These are phyloP conservation scores for Misopates orontium DNA, from an alignment of 257 asterid genomes.

Conservation along the genomic window DNA sequence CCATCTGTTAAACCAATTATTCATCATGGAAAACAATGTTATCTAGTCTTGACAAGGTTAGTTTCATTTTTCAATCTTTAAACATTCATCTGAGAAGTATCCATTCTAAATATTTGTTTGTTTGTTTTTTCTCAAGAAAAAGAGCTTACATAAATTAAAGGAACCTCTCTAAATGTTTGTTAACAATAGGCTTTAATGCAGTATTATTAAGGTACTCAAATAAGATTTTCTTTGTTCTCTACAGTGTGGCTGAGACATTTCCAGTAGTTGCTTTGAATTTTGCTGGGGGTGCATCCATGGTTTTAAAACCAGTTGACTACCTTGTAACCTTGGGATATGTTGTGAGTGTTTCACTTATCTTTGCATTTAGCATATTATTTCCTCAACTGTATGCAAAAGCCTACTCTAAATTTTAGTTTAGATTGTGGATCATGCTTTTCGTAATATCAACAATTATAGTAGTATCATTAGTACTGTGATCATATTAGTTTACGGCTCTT, in stretches of 20 bases:
- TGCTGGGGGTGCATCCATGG: constrained; percentile 71
- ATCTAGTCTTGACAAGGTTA: constrained; percentile 59
- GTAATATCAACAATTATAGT: background rate
- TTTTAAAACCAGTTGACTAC: constrained; percentile 71
- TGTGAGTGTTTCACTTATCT: constrained; percentile 50
- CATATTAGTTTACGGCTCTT: constrained; percentile 2
- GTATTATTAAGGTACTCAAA: constrained; percentile 23
- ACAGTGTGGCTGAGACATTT: constrained; percentile 67
- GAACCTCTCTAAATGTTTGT: background rate
- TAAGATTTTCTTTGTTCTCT: constrained; percentile 22
- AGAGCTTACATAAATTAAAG: no score
- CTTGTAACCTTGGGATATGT: constrained; percentile 60
- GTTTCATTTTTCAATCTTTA: background rate
- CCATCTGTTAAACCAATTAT: constrained; percentile 48
- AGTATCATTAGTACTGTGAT: background rate
- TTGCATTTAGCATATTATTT: constrained; percentile 7
- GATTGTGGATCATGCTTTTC: background rate
- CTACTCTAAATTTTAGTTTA: constrained; percentile 6
- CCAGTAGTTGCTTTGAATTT: constrained; percentile 74
- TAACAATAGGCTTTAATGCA: background rate
- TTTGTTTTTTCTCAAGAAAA: background rate
- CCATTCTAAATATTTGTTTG: background rate
- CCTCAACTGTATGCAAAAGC: constrained; percentile 13
- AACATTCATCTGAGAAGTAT: background rate
- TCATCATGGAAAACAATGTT: constrained; percentile 67